phyloP scores from a whole-genome alignment of 2,329 filamentous ascomycete species.

The Cephalotrichum gorgonifer region DNA sequence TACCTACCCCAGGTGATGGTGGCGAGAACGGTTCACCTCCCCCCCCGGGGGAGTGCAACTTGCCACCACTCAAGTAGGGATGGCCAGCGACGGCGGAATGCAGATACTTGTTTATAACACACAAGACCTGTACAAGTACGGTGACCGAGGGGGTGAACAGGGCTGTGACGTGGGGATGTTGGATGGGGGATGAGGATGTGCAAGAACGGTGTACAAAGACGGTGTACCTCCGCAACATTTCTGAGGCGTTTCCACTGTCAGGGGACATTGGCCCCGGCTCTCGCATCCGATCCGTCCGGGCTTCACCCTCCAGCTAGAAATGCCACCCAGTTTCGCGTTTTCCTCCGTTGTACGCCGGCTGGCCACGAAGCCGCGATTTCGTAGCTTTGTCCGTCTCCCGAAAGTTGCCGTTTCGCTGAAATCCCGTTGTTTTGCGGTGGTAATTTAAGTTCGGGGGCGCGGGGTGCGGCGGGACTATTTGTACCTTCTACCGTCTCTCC shows the following conservation, averaged over 20 bases:
- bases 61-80: too few relatives aligned
- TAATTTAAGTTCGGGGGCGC: background rate
- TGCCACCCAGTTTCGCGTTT: background rate
- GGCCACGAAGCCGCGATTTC: background rate
- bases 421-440: background rate
- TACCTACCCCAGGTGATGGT: too few relatives aligned
- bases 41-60: too few relatives aligned
- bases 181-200: background rate
- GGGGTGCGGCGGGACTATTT: background rate
- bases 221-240: slow-evolving; percentile 1
- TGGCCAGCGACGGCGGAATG: too few relatives aligned
- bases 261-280: background rate
- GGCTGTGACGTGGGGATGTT: slow-evolving; percentile 2
- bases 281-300: slow-evolving; percentile 4
- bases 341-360: background rate
- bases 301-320: background rate
- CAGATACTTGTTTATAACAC: too few relatives aligned
- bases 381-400: background rate
- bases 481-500: background rate
- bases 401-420: too few relatives aligned
- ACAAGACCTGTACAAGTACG: too few relatives aligned
- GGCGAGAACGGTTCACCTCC: too few relatives aligned
- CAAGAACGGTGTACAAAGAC: background rate
- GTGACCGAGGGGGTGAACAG: too few relatives aligned
- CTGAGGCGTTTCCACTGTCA: background rate